Evolutionary conservation across 2,329 filamentous ascomycete genomes (phyloP).

Genomic region (Diaporthe eres): DNA sequence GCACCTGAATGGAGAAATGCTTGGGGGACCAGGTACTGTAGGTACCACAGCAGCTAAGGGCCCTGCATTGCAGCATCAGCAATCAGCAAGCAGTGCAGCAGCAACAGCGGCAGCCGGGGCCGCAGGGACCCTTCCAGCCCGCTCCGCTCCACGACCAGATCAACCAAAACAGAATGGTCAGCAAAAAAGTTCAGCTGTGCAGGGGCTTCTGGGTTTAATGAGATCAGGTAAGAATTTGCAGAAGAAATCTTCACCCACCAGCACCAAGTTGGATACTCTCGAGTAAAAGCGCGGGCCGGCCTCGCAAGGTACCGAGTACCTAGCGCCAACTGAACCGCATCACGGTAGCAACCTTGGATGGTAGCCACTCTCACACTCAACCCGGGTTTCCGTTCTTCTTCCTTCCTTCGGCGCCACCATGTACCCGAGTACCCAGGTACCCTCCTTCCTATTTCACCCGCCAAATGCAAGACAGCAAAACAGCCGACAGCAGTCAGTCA

Average conservation of each 20-base stretch:
- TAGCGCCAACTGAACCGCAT: neutral
- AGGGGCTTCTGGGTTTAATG: slow-evolving; percentile 11
- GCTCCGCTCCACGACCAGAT: slow-evolving; percentile 17
- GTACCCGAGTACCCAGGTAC: neutral
- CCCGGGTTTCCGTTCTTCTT: neutral
- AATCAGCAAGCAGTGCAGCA: neutral
- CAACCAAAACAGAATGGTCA: slow-evolving; percentile 31
- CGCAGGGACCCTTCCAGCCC: slow-evolving; percentile 17
- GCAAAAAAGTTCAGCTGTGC: slow-evolving; percentile 26
- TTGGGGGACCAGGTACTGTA: neutral
- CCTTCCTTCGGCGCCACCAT: neutral
- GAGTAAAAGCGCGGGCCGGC: slow-evolving; percentile 1
- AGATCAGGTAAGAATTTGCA: slow-evolving; percentile 30
- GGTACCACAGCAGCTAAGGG: slow-evolving; percentile 13
- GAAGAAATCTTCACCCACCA: neutral
- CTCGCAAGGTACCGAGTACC: neutral
- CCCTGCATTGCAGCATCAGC: neutral
- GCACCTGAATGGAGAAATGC: neutral
- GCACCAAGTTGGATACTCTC: neutral
- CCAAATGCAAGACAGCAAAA: neutral
- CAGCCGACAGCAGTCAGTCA: neutral
- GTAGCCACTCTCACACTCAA: neutral
- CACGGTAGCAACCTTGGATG: neutral
- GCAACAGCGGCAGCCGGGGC: neutral
- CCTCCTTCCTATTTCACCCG: slow-evolving; percentile 23